A percentile compares a stretch with the other conserved stretches of the same genome.
Evolutionary conservation across 2,329 filamentous ascomycete species (phyloP).

Genomic region (Diaporthe sp.): DNA sequence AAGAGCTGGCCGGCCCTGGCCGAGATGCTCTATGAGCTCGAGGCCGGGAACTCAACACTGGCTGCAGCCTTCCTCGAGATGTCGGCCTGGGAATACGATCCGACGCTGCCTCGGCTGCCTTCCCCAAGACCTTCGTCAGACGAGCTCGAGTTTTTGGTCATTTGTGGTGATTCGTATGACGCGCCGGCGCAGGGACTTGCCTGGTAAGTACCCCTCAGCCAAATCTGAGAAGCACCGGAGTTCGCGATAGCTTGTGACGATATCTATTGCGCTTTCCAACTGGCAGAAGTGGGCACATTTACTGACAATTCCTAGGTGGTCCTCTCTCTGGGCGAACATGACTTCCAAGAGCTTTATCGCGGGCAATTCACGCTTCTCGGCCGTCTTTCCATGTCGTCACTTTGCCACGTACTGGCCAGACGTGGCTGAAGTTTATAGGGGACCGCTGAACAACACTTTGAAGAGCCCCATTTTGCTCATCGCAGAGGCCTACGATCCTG

Average conservation of each 20-base stretch:
- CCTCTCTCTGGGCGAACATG: slow-evolving; percentile 62
- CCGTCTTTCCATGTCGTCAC: slow-evolving; percentile 62
- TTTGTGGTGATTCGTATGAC: slow-evolving; percentile 63
- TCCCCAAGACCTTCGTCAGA: slow-evolving; percentile 51
- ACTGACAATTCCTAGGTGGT: slow-evolving; percentile 55
- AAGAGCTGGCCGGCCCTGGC: slow-evolving; percentile 58
- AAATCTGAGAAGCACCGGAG: neutral
- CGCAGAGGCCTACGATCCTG: slow-evolving; percentile 64
- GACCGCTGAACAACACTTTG: slow-evolving; percentile 59
- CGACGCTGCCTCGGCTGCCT: slow-evolving; percentile 50
- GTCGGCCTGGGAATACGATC: slow-evolving; percentile 58
- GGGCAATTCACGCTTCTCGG: slow-evolving; percentile 61
- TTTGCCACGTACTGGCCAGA: slow-evolving; percentile 61
- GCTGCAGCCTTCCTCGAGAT: slow-evolving; percentile 56
- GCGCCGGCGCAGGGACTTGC: slow-evolving; percentile 55
- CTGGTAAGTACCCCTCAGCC: neutral
- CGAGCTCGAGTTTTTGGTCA: slow-evolving; percentile 58
- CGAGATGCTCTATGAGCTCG: slow-evolving; percentile 59
- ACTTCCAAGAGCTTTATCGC: slow-evolving; percentile 60
- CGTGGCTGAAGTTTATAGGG: slow-evolving; percentile 62
- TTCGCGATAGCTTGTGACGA: neutral
- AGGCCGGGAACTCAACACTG: slow-evolving; percentile 60
- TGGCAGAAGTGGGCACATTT: neutral
- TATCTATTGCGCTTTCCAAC: neutral
- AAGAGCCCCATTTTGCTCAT: slow-evolving; percentile 61